phyloP scores from a whole-genome alignment of 441 rosid genomes.

The Arabidopsis hybrid region DNA sequence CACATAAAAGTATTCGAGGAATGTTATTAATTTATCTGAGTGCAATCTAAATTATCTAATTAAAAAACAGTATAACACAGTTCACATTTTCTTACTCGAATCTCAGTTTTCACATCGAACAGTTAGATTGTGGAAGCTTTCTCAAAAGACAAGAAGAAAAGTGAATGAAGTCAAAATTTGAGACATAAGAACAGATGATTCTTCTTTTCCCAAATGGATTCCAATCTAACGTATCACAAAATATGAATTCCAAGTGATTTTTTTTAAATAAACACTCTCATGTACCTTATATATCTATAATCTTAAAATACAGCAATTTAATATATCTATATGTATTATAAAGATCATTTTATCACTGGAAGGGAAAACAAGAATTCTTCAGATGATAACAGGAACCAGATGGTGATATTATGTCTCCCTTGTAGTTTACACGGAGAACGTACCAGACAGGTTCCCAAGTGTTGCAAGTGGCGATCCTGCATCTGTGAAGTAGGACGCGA shows the following conservation, averaged over 20 bases:
- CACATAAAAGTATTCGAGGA: background rate
- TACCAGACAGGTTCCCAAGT: slow-evolving; percentile 59
- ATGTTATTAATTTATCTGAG: background rate
- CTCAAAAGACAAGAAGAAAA: background rate
- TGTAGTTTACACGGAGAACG: slow-evolving; percentile 39
- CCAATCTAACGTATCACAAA: slow-evolving; percentile 20
- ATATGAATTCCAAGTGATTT: slow-evolving; percentile 13
- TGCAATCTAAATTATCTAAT: too few species aligned
- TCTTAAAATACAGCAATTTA: background rate
- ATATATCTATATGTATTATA: background rate
- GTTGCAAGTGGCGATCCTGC: slow-evolving; percentile 95
- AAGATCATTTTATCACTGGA: background rate
- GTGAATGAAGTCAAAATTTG: background rate
- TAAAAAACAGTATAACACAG: too few species aligned
- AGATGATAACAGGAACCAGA: slow-evolving; percentile 21
- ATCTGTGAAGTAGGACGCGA: slow-evolving; percentile 81
- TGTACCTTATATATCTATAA: slow-evolving; percentile 32
- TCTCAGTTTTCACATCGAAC: too few species aligned
- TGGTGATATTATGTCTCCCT: slow-evolving; percentile 20
- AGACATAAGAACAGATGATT: background rate
- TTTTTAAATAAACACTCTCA: background rate
- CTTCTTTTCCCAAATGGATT: background rate
- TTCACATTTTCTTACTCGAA: too few species aligned
- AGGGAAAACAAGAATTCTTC: slow-evolving; percentile 22
- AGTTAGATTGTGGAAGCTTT: background rate